Base-by-base conservation (phyloP, 129 eudicot species). In the Artemisia annua region DNA sequence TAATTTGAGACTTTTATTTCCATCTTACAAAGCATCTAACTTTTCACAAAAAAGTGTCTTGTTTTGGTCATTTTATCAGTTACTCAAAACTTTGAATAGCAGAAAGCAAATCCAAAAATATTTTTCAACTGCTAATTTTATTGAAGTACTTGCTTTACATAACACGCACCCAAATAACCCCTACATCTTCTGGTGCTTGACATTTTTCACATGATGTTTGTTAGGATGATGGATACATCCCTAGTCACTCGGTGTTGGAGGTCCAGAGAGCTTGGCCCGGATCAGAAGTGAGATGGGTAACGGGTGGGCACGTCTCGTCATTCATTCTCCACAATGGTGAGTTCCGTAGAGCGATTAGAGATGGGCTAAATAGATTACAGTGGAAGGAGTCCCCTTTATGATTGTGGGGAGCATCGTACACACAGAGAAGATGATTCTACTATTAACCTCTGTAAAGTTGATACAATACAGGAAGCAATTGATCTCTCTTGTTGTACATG, bases 251-350 rank as follows among this genome's bases (percentile, higher is more conserved):
- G 3, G 97, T 94, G 39, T 71, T 94, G 88, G 97, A 90, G 83
- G 91, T 94, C 46, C 96, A 94, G 80, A 86, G 85, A 48, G 98
- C 97, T n/a, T 94, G 97, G 98, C 98, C 98, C 0, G 97, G 98
- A 14, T 94, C 98, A 8, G 98, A 94, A 83, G 98, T 94, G 74
- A 90, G 98, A 83, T 94, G 98, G 98, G 98, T 94, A 66, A 87
- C 80, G 6, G 98, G 98, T 5, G 97, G 98, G 32, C 98, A 94
- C 32, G 97, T 94, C 14, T 90, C 98, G 3, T 94, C 98, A 11
- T 87, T 94, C 75, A 81, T 90, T 73, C 88, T 94, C 22, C 98
- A 94, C 86, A 88, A 83, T 26, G 89, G 79, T 39, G 93, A 86
- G 56, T 94, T 94, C 52, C 87, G 97, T 12, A 87, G 74, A 71